Evolutionary conservation across 768 basidiomycete genomes (phyloP).

Genomic region (Rhizopogon vinicolor): DNA sequence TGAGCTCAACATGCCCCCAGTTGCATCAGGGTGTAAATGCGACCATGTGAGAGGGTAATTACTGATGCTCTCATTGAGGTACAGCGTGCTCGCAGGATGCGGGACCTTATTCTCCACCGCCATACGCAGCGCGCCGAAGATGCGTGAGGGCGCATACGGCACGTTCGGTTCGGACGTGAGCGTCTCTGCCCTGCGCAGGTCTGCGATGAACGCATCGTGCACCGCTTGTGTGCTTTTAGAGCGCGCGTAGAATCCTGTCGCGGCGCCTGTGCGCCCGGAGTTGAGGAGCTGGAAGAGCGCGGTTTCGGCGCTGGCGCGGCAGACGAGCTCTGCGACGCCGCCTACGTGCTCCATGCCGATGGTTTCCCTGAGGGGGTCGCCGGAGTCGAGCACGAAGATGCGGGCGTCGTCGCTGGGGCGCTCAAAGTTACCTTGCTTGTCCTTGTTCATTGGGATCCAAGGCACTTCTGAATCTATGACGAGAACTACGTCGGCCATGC

Average conservation of each 20-base stretch:
- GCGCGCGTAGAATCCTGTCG: slow-evolving; percentile 8
- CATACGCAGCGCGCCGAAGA: slow-evolving; percentile 45
- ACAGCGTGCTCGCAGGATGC: slow-evolving; percentile 25
- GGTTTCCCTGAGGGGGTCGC: slow-evolving; percentile 51
- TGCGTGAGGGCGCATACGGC: slow-evolving; percentile 38
- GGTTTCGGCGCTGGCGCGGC: slow-evolving; percentile 48
- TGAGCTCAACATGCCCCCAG: slow-evolving; percentile 49
- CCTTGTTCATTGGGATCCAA: slow-evolving; percentile 52
- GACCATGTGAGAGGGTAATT: slow-evolving; percentile 51
- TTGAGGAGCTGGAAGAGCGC: slow-evolving; percentile 46
- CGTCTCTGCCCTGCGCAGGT: slow-evolving; percentile 29
- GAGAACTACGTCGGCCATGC: slow-evolving; percentile 56
- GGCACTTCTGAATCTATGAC: slow-evolving; percentile 64
- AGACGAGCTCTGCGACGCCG: slow-evolving; percentile 51
- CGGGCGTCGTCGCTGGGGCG: slow-evolving; percentile 38
- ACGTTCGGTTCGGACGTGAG: slow-evolving; percentile 11
- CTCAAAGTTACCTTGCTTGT: slow-evolving; percentile 20
- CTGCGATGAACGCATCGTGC: slow-evolving; percentile 22
- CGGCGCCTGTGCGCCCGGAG: slow-evolving; percentile 16
- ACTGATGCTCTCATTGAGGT: slow-evolving; percentile 63
- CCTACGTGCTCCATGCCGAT: slow-evolving; percentile 44
- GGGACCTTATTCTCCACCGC: slow-evolving; percentile 23
- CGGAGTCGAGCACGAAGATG: slow-evolving; percentile 58
- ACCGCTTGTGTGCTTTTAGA: slow-evolving; percentile 14
- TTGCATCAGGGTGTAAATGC: slow-evolving; percentile 48